Evolutionary conservation across 208 protist species (phyloP), one percentile per base, ranked within the genome.

Genomic region (Wallacemonas sp.): DNA sequence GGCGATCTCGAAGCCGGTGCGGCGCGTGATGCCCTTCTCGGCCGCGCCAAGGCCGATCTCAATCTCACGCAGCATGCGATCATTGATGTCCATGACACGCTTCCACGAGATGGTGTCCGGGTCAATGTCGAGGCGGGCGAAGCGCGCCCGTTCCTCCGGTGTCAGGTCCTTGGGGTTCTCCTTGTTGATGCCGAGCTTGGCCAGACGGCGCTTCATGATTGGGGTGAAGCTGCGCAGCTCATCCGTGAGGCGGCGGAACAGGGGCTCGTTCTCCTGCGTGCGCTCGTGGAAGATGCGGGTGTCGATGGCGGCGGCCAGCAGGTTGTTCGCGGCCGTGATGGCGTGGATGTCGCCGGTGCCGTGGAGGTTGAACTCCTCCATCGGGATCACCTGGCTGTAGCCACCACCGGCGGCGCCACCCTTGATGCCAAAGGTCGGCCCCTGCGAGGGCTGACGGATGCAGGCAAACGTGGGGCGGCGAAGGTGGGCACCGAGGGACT

Each of bases 291-390:
- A 98, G 38, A 98, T 95, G 65, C 98, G 87, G 1, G 98, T 90
- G 74, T 99, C 98, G 46, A 99, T 97, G 27, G 97, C 98, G 8
- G 98, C 98, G 3, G 98, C 98, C 23, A 97, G 81, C 38, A 98
- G 76, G 62, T 99, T 99, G 80, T 99, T 98, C 5, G 98, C 98
- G 1, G 98, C 98, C 11, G 95, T 96, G 72, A 99, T 99, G 34
- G 98, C 98, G 78, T 99, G 98, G 65, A 99, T 99, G 79, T 99
- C 98, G 16, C 98, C 97, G 2, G 98, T 99, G 41, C 98, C 85
- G 77, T 99, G 98, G 17, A 99, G 81, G 81, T 99, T 99, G 76
- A 99, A 99, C 60, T 99, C 98, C 68, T 98, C 95, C 96, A 98
- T 98, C 9, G 96, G 95, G 56, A 97, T 94, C n/a, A 96, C 88